A percentile compares a stretch with the other conserved stretches of the same genome.
Conservation (phyloP, 192 early-diverging fungal species). For the Coemansia sp. region DNA sequence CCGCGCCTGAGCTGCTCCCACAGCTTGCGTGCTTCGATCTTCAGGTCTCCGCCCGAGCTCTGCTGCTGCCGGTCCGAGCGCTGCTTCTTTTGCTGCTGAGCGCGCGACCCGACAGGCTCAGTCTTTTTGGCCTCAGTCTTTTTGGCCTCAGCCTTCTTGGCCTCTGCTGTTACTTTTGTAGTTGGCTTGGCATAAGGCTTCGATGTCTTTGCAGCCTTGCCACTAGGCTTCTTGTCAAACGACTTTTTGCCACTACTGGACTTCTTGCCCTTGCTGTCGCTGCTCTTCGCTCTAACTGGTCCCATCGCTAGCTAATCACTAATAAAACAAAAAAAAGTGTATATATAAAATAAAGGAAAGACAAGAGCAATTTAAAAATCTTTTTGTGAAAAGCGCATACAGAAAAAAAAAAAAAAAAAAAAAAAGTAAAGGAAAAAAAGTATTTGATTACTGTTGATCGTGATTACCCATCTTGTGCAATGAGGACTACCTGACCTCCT, state of each 20-base stretch:
- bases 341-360: neutral
- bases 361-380: neutral
- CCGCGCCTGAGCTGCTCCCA: constrained; percentile 86
- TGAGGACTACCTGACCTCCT: neutral
- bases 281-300: neutral
- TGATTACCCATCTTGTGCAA: neutral
- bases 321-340: neutral
- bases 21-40: constrained; percentile 69
- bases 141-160: neutral
- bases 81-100: constrained; percentile 56
- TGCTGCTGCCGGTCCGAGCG: constrained; percentile 33
- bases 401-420: neutral
- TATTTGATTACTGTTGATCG: neutral
- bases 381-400: neutral
- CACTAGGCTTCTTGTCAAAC: neutral
- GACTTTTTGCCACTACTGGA: neutral
- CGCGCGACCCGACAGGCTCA: constrained; percentile 26
- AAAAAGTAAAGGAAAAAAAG: neutral
- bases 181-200: constrained; percentile 3
- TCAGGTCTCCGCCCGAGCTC: constrained; percentile 66
- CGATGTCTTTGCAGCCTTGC: neutral
- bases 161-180: neutral
- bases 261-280: neutral
- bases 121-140: neutral
- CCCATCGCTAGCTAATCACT: neutral